Conservation (phyloP, 345 rosid genomes). For the Psidium friedrichsthalianum region DNA sequence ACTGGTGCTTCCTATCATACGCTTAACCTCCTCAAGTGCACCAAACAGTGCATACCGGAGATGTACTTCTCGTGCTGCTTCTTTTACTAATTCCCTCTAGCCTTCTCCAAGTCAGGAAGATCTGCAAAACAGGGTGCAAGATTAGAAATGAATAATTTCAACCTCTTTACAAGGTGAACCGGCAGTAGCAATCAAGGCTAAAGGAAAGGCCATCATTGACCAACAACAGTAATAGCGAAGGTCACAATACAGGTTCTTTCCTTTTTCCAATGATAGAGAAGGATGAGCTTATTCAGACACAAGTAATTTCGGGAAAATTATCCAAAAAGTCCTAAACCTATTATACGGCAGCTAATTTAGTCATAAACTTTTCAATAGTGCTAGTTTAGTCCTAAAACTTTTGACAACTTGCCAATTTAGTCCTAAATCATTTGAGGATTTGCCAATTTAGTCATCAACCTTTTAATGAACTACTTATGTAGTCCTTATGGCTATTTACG, state of each 20-base stretch:
- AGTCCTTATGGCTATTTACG: too few relatives aligned
- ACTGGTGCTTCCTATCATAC: neutral
- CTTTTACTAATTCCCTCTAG: slow-evolving; percentile 29
- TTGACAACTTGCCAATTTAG: too few relatives aligned
- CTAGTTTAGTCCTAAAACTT: too few relatives aligned
- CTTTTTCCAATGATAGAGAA: neutral
- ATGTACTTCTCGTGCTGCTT: neutral
- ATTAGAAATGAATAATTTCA: neutral
- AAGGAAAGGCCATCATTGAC: neutral
- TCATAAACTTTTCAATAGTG: too few relatives aligned
- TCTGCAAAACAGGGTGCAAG: slow-evolving; percentile 26
- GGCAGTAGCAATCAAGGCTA: neutral
- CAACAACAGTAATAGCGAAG: neutral
- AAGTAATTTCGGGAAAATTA: neutral
- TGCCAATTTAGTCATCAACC: too few relatives aligned
- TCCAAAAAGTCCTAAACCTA: too few relatives aligned
- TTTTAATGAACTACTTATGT: too few relatives aligned
- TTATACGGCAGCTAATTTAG: too few relatives aligned
- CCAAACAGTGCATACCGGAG: neutral
- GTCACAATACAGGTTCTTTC: neutral
- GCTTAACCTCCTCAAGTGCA: neutral
- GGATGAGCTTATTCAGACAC: neutral
- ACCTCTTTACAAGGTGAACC: neutral
- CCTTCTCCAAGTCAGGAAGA: slow-evolving; percentile 97
- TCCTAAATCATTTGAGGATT: too few relatives aligned